A percentile compares a stretch with the other conserved stretches of the same genome.
phyloP scores from a whole-genome alignment of 306 rosid species.

The Rosa chinensis region DNA sequence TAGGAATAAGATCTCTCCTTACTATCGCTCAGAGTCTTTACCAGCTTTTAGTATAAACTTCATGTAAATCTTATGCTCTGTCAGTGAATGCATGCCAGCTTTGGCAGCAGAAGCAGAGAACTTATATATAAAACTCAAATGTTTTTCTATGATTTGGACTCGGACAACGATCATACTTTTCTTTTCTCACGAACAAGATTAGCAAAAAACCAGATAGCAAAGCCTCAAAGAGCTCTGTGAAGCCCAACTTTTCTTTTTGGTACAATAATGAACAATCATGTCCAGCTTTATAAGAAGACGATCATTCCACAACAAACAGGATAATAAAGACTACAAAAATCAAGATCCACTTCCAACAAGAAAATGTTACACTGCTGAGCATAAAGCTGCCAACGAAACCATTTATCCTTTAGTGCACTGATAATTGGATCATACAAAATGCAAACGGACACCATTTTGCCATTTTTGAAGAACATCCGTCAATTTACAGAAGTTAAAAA shows the following conservation, averaged over 20 bases:
- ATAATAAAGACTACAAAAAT: neutral
- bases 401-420: neutral
- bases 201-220: neutral
- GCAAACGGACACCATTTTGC: neutral
- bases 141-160: neutral
- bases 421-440: neutral
- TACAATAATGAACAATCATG: neutral
- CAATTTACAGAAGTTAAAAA: neutral
- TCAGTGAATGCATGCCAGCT: neutral
- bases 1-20: neutral
- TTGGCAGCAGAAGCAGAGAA: neutral
- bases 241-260: neutral
- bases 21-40: neutral
- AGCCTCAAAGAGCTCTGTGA: neutral
- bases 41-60: neutral
- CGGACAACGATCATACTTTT: neutral
- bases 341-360: neutral
- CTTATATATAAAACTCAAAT: neutral
- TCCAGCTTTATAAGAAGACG: neutral
- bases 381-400: neutral
- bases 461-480: neutral
- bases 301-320: neutral
- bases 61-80: neutral
- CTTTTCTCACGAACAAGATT: neutral
- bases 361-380: neutral